These are phyloP conservation scores for Carallia brachiata DNA, from an alignment of 345 rosid species.

Conservation along the genomic window DNA sequence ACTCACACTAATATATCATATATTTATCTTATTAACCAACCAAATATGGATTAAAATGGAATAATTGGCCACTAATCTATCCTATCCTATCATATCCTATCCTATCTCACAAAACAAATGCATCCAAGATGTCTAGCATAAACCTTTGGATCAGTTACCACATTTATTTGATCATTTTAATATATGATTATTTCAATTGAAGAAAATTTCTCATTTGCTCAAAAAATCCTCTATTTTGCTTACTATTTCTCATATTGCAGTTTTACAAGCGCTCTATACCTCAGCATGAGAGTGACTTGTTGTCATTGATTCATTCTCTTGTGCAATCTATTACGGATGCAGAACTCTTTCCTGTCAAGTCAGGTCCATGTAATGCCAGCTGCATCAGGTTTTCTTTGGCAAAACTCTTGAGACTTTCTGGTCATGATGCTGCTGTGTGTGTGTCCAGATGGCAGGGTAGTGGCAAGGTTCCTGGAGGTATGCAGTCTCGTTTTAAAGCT, in stretches of 20 bases:
- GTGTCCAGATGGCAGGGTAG: constrained; percentile 74
- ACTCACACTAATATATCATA: too few relatives aligned
- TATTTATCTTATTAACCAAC: too few relatives aligned
- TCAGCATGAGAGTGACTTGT: constrained; percentile 61
- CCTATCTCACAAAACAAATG: too few relatives aligned
- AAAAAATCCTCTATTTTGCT: not conserved
- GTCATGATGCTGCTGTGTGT: constrained; percentile 86
- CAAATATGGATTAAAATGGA: too few relatives aligned
- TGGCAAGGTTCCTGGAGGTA: constrained; percentile 95
- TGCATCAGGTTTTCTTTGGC: constrained; percentile 75
- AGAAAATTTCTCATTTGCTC: not conserved
- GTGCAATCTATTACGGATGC: constrained; percentile 54
- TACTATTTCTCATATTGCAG: constrained; percentile 36
- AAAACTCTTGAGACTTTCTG: constrained; percentile 69
- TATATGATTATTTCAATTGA: not conserved
- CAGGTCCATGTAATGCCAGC: constrained; percentile 71
- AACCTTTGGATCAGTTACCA: too few relatives aligned
- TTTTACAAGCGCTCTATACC: constrained; percentile 48
- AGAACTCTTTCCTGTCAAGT: constrained; percentile 54
- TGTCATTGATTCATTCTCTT: constrained; percentile 55
- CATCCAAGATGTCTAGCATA: too few relatives aligned
- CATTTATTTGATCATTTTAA: too few relatives aligned
- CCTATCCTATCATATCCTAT: too few relatives aligned
- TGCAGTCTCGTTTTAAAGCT: not conserved
- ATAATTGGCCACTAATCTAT: too few relatives aligned